Conservation (phyloP, 768 basidiomycete species). For the Boletus tylopilopsis region DNA sequence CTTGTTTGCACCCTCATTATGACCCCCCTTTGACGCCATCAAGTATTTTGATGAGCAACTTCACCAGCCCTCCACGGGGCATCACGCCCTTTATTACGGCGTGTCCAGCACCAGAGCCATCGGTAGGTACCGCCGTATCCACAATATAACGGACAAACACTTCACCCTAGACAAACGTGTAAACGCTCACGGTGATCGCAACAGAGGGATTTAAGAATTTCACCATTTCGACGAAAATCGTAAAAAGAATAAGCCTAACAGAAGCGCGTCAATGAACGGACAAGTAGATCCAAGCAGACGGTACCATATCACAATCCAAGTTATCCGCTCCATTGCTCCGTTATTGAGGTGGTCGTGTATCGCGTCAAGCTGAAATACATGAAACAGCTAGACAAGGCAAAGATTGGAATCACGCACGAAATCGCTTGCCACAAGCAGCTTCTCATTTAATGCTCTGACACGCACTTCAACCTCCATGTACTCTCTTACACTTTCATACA, state of each 20-base stretch:
- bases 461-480: slow-evolving; percentile 90
- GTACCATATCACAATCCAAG: slow-evolving; percentile 71
- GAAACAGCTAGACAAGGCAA: not conserved
- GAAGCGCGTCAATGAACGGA: slow-evolving; percentile 27
- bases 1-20: not conserved
- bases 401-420: slow-evolving; percentile 52
- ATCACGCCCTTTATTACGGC: slow-evolving; percentile 13
- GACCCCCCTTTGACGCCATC: slow-evolving; percentile 12
- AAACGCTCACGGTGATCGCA: not conserved
- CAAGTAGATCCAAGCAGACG: slow-evolving; percentile 41
- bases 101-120: not conserved
- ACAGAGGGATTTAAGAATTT: slow-evolving; percentile 25
- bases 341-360: slow-evolving; percentile 94
- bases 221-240: slow-evolving; percentile 84
- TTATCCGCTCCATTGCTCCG: slow-evolving; percentile 86
- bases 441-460: slow-evolving; percentile 85
- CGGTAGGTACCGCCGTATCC: slow-evolving; percentile 34
- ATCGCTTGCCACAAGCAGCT: slow-evolving; percentile 81
- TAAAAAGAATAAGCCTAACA: slow-evolving; percentile 81
- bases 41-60: slow-evolving; percentile 14
- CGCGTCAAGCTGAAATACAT: slow-evolving; percentile 64
- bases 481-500: slow-evolving; percentile 91
- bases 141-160: slow-evolving; percentile 73
- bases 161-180: slow-evolving; percentile 53
- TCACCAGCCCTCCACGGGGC: slow-evolving; percentile 25